These are phyloP conservation scores for Inga oerstediana DNA, from an alignment of 306 rosid genomes.

Conservation along the genomic window DNA sequence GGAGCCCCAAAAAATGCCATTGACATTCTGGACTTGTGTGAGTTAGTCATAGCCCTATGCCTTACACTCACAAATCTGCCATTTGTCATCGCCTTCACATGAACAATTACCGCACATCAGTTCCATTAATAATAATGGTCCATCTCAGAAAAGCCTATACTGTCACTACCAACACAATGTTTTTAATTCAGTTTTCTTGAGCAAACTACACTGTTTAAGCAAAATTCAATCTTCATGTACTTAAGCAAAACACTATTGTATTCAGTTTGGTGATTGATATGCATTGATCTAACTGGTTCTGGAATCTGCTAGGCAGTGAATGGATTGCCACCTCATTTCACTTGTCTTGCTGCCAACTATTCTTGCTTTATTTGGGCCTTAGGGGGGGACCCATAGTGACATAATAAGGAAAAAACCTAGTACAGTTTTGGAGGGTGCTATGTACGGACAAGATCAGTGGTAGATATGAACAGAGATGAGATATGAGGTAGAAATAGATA, in stretches of 20 bases:
- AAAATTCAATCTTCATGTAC: background rate
- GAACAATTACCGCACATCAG: background rate
- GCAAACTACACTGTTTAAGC: background rate
- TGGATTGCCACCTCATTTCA: constrained; percentile 35
- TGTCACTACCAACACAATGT: background rate
- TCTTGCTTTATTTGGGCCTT: background rate
- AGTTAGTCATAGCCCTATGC: constrained; percentile 68
- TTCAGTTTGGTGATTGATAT: constrained; percentile 2
- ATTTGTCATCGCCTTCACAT: constrained; percentile 75
- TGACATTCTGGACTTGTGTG: constrained; percentile 60
- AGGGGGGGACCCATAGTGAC: background rate
- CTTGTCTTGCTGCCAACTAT: constrained; percentile 34
- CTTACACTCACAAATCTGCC: constrained; percentile 77
- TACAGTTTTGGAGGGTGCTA: background rate
- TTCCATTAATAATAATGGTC: background rate
- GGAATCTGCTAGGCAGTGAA: constrained; percentile 33
- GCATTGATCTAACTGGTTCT: constrained; percentile 21
- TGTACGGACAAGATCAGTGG: background rate
- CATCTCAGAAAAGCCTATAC: background rate
- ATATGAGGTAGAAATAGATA: background rate
- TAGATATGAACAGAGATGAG: background rate
- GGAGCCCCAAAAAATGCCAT: constrained; percentile 77
- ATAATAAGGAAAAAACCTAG: background rate
- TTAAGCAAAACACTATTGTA: background rate
- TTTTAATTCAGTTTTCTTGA: background rate